Percentiles rank a stretch among this genome's conserved stretches.
These are phyloP conservation scores for Trichoderma harzianum DNA, from an alignment of 2,329 filamentous ascomycete genomes.

Conservation along the genomic window DNA sequence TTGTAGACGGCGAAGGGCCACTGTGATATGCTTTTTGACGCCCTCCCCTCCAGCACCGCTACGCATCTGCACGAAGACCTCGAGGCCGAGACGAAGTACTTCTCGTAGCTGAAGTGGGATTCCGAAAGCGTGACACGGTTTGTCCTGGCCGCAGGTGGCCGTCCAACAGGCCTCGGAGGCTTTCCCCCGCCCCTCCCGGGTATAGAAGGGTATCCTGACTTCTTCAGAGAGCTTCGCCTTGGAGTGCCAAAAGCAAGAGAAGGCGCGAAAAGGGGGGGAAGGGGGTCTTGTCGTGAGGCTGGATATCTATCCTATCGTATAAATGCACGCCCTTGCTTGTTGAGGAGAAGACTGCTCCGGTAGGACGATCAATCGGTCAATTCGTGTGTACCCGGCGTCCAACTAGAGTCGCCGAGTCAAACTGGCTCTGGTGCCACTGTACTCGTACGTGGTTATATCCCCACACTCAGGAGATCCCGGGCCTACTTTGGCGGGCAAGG, in stretches of 20 bases:
- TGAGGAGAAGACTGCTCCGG: background rate
- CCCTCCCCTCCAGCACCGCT: background rate
- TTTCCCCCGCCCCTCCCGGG: background rate
- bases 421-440: background rate
- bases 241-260: background rate
- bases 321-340: background rate
- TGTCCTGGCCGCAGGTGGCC: background rate
- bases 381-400: background rate
- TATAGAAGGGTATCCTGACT: background rate
- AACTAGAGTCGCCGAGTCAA: conserved; percentile 1
- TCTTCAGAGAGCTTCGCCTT: background rate
- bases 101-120: background rate
- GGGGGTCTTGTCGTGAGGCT: background rate
- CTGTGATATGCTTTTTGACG: background rate
- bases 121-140: background rate
- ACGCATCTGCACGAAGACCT: background rate
- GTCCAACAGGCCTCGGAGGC: background rate
- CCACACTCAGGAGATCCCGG: conserved; percentile 11
- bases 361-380: background rate
- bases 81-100: background rate
- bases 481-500: background rate
- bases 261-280: background rate
- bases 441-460: background rate
- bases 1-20: background rate
- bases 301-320: background rate